A percentile compares a stretch with the other conserved stretches of the same genome.
phyloP scores from a whole-genome alignment of 495 filamentous ascomycete genomes.

The Penicillium nucicola region DNA sequence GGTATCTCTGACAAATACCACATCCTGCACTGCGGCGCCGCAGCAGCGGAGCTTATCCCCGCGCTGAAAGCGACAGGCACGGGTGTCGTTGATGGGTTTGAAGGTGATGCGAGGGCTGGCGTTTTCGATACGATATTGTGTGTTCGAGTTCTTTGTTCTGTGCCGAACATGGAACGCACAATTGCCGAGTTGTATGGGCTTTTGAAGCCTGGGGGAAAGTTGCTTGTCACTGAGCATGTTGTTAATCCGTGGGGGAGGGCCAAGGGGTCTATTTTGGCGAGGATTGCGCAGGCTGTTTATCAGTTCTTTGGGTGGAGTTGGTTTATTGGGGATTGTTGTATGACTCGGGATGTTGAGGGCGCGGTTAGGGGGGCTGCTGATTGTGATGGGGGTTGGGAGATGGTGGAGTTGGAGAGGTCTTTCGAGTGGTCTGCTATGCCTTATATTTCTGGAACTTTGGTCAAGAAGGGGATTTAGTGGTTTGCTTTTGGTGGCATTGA shows the following conservation, averaged over 20 bases:
- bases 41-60: conserved; percentile 43
- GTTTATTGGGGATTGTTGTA: conserved; percentile 57
- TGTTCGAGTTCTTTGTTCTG: conserved; percentile 69
- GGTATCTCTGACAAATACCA: conserved; percentile 60
- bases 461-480: conserved; percentile 34
- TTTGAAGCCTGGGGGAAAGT: conserved; percentile 62
- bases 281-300: conserved; percentile 37
- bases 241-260: conserved; percentile 41
- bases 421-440: conserved; percentile 49
- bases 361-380: conserved; percentile 44
- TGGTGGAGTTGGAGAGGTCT: conserved; percentile 49
- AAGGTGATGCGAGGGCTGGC: conserved; percentile 17
- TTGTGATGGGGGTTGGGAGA: conserved; percentile 51
- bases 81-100: conserved; percentile 6
- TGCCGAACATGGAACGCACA: conserved; percentile 59
- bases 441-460: conserved; percentile 53
- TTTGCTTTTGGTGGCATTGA: neutral
- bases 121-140: conserved; percentile 67
- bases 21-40: conserved; percentile 60
- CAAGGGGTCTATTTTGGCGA: conserved; percentile 49
- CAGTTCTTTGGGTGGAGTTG: conserved; percentile 34
- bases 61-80: conserved; percentile 43
- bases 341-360: conserved; percentile 53
- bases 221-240: conserved; percentile 75
- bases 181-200: conserved; percentile 56